Conservation (phyloP, 164 flowering plant genomes). For the Santalum album region DNA sequence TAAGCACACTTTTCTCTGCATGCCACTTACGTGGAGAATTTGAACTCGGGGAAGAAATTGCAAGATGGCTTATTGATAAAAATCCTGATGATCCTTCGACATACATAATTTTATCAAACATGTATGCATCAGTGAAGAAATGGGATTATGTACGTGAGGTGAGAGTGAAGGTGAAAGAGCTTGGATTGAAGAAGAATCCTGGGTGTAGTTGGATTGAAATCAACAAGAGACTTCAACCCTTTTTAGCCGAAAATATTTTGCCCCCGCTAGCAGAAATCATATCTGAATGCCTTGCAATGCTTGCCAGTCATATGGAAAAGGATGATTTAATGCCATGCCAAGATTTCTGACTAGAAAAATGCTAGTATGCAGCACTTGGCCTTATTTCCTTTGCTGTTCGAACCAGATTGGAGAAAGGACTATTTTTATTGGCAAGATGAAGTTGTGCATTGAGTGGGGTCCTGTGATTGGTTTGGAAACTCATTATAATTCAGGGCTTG, state of each 20-base stretch:
- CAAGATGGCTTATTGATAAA: conserved; percentile 34
- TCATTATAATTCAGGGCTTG: too few relatives aligned
- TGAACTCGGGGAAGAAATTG: conserved; percentile 50
- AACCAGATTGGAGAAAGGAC: neutral
- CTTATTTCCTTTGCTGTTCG: neutral
- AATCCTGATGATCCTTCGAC: conserved; percentile 46
- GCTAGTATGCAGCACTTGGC: neutral
- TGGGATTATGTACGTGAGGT: conserved; percentile 48
- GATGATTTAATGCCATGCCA: conserved; percentile 17
- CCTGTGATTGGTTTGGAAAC: too few relatives aligned
- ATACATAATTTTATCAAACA: conserved; percentile 42
- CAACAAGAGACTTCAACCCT: conserved; percentile 31
- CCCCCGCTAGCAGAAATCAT: conserved; percentile 30
- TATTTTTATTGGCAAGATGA: too few relatives aligned
- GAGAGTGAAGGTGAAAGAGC: conserved; percentile 44
- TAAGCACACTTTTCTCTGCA: conserved; percentile 55
- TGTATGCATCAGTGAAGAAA: conserved; percentile 48
- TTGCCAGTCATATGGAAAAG: conserved; percentile 42
- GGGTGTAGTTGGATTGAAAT: conserved; percentile 80
- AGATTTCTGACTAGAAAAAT: neutral
- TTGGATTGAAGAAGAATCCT: conserved; percentile 54
- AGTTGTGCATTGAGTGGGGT: too few relatives aligned
- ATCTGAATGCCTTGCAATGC: conserved; percentile 32
- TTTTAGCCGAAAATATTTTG: conserved; percentile 40
- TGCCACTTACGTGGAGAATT: conserved; percentile 43